Base-by-base conservation (phyloP, 306 rosid genomes). In the Castanea mollissima region DNA sequence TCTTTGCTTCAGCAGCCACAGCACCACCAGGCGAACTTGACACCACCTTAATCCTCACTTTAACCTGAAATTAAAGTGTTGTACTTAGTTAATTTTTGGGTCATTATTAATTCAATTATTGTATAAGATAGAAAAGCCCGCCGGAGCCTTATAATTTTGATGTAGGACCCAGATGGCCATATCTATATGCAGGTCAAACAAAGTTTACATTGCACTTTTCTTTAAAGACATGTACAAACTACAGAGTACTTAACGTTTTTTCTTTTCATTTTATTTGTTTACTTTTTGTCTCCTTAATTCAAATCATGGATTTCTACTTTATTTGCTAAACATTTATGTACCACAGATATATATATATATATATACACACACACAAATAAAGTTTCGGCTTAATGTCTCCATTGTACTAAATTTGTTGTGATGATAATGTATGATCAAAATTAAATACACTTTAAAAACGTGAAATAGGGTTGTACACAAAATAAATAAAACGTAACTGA, bases 1-100 rank as follows among this genome's bases (percentile, higher is more conserved):
- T 78, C 88, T 87, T 92, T 70, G 99, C 98, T 86, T 95, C 98
- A 64, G 96, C 90, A 18, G 97, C 96, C 80, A 92, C 99, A 69
- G 90, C 89, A 14, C 98, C 98, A 68, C 85, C 84, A 19, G 93
- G 92, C 31, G 92, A 74, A 76, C 94, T 86, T 27, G 90, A 79
- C 54, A 90, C 97, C 76, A 91, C 98, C 92, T 91, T 95, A 84
- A 92, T 86, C 87, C 96, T 91, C 77, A 95, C 94, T 67, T 91
- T 85, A 2, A 95, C 96, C 98, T 95, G 94, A 85, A 84, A 68
- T 10, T 15, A 46, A 15, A 68, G 21, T 35, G 49, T 68, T 29
- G 20, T 14, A 29, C 31, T 29, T 60, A 11, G 6, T 12, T 59
- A 23, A 59, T 59, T 59, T 59, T 59, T 23, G 1, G 9, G 15